Conservation (phyloP, 164 flowering plant genomes). For the Kingdonia uniflora region DNA sequence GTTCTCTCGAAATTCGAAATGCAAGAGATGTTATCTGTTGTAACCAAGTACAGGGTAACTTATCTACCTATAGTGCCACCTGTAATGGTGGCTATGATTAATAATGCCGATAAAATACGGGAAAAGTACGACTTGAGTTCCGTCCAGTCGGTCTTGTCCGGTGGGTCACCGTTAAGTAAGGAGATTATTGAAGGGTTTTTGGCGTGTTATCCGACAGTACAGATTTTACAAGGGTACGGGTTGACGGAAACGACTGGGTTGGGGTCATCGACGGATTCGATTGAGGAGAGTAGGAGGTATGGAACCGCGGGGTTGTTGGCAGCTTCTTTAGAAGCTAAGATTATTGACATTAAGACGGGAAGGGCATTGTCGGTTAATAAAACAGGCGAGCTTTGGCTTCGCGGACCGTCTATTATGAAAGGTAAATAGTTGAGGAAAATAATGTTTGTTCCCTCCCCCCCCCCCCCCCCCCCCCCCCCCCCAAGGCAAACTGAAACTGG, state of each 20-base stretch:
- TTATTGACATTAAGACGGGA: conserved; percentile 69
- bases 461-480: no score
- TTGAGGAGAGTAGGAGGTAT: conserved; percentile 56
- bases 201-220: conserved; percentile 52
- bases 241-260: conserved; percentile 80
- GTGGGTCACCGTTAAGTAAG: conserved; percentile 86
- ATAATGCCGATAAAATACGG: conserved; percentile 27
- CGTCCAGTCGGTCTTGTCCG: conserved; percentile 38
- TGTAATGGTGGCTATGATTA: conserved; percentile 39
- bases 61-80: conserved; percentile 53
- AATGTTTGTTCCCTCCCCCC: no score
- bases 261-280: conserved; percentile 70
- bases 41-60: conserved; percentile 40
- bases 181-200: conserved; percentile 73
- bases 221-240: conserved; percentile 79
- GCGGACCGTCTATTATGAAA: conserved; percentile 75
- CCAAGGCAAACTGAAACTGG: no score
- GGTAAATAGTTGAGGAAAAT: no score
- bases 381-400: conserved; percentile 94
- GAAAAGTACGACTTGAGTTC: conserved; percentile 44
- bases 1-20: conserved; percentile 61
- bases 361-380: conserved; percentile 35
- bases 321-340: conserved; percentile 61
- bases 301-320: conserved; percentile 80
- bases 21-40: conserved; percentile 44